These are phyloP conservation scores for Blastocystis hominis DNA, from an alignment of 352 stramenopile genomes.

Conservation along the genomic window DNA sequence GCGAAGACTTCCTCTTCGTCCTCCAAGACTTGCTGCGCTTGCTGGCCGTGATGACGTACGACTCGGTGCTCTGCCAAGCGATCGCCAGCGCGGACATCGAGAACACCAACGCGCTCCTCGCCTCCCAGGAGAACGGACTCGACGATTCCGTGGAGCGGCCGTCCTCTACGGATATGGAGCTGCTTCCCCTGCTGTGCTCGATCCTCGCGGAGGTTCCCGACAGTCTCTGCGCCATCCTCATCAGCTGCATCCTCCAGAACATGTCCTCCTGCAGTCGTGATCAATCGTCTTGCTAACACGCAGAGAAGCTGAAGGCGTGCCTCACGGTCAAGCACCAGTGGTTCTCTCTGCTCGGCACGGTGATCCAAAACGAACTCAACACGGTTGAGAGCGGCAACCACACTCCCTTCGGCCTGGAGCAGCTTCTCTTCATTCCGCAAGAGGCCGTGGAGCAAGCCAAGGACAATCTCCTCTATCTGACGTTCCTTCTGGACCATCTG, in stretches of 20 bases:
- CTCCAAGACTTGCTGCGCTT: slow-evolving; percentile 20
- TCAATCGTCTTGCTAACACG: neutral
- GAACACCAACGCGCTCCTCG: neutral
- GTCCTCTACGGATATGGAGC: neutral
- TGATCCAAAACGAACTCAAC: neutral
- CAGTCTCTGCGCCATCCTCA: neutral
- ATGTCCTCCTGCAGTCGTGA: neutral
- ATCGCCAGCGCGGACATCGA: neutral
- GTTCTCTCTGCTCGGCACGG: neutral
- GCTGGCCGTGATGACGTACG: slow-evolving; percentile 5
- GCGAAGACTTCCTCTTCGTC: neutral
- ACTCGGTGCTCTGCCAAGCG: neutral
- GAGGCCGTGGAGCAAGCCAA: neutral
- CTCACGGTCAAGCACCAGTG: neutral
- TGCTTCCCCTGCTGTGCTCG: neutral
- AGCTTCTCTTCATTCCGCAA: slow-evolving; percentile 5
- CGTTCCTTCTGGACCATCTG: neutral
- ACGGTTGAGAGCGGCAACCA: neutral
- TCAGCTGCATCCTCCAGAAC: neutral
- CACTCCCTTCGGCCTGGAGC: neutral
- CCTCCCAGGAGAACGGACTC: neutral
- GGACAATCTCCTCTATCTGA: neutral
- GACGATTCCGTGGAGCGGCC: neutral
- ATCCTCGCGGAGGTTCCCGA: neutral
- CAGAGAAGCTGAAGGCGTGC: neutral